Evolutionary conservation across 2,329 filamentous ascomycete species (phyloP).

Genomic region (Sporothrix phasma): DNA sequence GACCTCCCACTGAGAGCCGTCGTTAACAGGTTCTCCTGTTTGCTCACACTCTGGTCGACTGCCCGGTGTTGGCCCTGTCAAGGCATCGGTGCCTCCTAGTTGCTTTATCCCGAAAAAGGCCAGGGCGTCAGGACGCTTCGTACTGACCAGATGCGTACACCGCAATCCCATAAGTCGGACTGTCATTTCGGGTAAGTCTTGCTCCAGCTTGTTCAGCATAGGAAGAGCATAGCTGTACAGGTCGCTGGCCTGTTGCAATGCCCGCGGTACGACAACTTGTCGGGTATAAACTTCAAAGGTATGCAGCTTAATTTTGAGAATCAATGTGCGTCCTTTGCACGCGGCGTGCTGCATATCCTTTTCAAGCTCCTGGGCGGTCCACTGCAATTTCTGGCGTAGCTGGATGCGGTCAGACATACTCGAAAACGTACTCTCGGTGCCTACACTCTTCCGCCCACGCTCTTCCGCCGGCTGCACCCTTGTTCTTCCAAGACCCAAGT

Average conservation of each 20-base stretch:
- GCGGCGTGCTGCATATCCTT: constrained; percentile 70
- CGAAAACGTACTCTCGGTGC: constrained; percentile 83
- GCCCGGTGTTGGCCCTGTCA: constrained; percentile 17
- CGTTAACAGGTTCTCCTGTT: constrained; percentile 20
- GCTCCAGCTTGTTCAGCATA: constrained; percentile 74
- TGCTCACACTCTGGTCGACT: constrained; percentile 22
- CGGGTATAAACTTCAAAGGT: constrained; percentile 87
- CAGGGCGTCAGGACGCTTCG: constrained; percentile 67
- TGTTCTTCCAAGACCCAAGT: constrained; percentile 79
- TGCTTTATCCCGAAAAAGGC: constrained; percentile 64
- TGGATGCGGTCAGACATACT: constrained; percentile 62
- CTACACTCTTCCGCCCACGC: constrained; percentile 85
- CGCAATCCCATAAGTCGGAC: constrained; percentile 80
- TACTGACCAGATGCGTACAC: constrained; percentile 78
- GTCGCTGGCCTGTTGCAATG: constrained; percentile 66
- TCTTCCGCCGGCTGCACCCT: constrained; percentile 78
- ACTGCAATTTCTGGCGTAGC: constrained; percentile 67
- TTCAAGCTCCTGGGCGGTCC: constrained; percentile 75
- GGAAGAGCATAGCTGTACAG: constrained; percentile 72
- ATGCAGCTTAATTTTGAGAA: constrained; percentile 86
- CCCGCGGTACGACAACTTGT: constrained; percentile 64
- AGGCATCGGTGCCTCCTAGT: constrained; percentile 9
- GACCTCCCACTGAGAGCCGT: constrained; percentile 51
- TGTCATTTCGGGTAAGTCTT: constrained; percentile 69
- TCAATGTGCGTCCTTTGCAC: constrained; percentile 83